Conservation (phyloP, 2,329 filamentous ascomycete species). For the Colletotrichum lupini region DNA sequence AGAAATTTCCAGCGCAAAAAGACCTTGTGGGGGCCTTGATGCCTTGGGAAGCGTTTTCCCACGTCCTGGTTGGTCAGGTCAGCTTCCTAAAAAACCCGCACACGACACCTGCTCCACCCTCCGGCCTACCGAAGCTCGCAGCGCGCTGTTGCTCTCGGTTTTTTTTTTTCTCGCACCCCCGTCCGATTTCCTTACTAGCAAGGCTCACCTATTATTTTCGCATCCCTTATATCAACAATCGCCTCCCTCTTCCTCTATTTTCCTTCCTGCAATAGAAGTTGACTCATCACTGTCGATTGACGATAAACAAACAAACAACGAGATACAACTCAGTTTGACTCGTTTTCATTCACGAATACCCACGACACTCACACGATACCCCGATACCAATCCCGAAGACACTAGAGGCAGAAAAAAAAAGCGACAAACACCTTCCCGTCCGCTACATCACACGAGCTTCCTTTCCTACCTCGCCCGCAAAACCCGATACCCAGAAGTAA, state of each 20-base stretch:
- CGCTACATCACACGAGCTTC: slow-evolving; percentile 1
- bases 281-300: slow-evolving; percentile 13
- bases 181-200: background rate
- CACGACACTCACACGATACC: slow-evolving; percentile 11
- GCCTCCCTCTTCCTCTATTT: background rate
- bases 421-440: background rate
- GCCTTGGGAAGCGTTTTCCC: slow-evolving; percentile 10
- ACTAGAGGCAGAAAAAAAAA: background rate
- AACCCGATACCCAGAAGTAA: background rate
- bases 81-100: slow-evolving; percentile 38
- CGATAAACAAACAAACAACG: slow-evolving; percentile 5
- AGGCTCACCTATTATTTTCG: slow-evolving; percentile 24
- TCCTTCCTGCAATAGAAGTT: background rate
- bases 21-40: slow-evolving; percentile 13
- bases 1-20: slow-evolving; percentile 29
- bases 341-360: background rate
- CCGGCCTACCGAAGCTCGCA: slow-evolving; percentile 21
- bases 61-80: slow-evolving; percentile 23
- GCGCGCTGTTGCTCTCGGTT: background rate
- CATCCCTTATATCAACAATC: slow-evolving; percentile 27
- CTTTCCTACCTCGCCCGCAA: background rate
- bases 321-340: background rate
- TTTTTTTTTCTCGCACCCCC: background rate
- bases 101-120: slow-evolving; percentile 35
- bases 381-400: background rate